These are phyloP conservation scores for Pseudogymnoascus pannorum DNA, from an alignment of 2,329 filamentous ascomycete genomes.

Conservation along the genomic window DNA sequence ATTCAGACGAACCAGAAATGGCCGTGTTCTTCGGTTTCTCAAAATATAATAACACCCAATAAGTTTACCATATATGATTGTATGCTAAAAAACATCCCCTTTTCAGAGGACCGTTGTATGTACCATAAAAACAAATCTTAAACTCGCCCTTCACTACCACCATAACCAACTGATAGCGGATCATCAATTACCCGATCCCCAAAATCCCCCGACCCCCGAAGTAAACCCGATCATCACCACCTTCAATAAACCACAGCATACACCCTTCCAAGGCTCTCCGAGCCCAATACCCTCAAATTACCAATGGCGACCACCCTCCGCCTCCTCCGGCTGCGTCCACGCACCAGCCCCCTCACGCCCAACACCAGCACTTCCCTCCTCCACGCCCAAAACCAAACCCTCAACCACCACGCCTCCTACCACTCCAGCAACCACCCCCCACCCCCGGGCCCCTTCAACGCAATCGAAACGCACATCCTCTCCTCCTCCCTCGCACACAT, in stretches of 20 bases:
- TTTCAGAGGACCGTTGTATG: too few species aligned
- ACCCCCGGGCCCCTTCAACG: constrained; percentile 51
- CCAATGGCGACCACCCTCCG: constrained; percentile 6
- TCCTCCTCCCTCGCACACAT: constrained; percentile 73
- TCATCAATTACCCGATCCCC: background rate
- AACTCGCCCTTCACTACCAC: background rate
- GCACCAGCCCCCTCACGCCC: constrained; percentile 20
- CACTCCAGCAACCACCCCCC: constrained; percentile 66
- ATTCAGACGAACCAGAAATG: background rate
- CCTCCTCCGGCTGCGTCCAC: constrained; percentile 4
- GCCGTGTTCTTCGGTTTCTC: background rate
- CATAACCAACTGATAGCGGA: background rate
- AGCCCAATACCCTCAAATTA: background rate
- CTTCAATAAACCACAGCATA: background rate
- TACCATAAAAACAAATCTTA: background rate
- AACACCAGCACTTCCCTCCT: too few species aligned
- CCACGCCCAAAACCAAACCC: too few species aligned
- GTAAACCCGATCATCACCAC: background rate
- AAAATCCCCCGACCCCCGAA: background rate
- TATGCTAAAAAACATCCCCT: background rate
- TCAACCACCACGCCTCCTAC: constrained; percentile 40
- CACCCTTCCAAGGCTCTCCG: background rate
- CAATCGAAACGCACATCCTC: constrained; percentile 69
- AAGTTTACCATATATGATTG: background rate
- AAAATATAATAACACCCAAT: background rate